Percentiles rank a stretch among this genome's conserved stretches.
Evolutionary conservation across 2,329 filamentous ascomycete species (phyloP).

Genomic region (Diaporthe nobilis): DNA sequence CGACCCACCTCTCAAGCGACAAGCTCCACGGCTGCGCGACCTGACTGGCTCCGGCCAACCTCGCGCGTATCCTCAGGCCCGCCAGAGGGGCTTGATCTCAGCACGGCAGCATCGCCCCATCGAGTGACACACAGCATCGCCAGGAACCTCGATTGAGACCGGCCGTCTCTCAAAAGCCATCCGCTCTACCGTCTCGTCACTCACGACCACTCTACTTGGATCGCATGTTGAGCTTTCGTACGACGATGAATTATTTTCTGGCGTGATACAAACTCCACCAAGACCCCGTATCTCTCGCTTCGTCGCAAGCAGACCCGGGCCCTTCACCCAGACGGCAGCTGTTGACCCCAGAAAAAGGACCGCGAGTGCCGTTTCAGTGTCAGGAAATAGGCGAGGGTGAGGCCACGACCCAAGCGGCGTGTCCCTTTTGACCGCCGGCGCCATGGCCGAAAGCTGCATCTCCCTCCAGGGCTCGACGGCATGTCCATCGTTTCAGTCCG

Average conservation of each 20-base stretch:
- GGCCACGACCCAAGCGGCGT: constrained; percentile 32
- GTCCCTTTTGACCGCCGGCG: constrained; percentile 43
- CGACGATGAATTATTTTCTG: constrained; percentile 44
- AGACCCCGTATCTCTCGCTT: not conserved
- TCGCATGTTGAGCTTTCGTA: constrained; percentile 29
- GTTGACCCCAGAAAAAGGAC: not conserved
- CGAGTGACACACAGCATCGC: constrained; percentile 37
- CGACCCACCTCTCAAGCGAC: not conserved
- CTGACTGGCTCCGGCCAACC: constrained; percentile 14
- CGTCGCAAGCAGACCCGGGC: not conserved
- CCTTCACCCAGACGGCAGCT: constrained; percentile 6
- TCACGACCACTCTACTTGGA: constrained; percentile 2
- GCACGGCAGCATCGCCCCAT: constrained; percentile 36
- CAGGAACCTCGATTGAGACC: not conserved
- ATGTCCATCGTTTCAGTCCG: constrained; percentile 73
- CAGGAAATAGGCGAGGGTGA: constrained; percentile 28
- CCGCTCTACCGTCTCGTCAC: constrained; percentile 1
- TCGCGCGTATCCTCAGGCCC: constrained; percentile 26
- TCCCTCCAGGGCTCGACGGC: constrained; percentile 72
- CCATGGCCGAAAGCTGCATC: constrained; percentile 57
- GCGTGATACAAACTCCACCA: constrained; percentile 39
- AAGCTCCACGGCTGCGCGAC: constrained; percentile 10
- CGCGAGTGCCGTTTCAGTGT: constrained; percentile 6
- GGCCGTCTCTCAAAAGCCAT: not conserved
- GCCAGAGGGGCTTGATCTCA: constrained; percentile 43